phyloP scores from a whole-genome alignment of 352 stramenopile species.

The Phytophthora tentaculata region DNA sequence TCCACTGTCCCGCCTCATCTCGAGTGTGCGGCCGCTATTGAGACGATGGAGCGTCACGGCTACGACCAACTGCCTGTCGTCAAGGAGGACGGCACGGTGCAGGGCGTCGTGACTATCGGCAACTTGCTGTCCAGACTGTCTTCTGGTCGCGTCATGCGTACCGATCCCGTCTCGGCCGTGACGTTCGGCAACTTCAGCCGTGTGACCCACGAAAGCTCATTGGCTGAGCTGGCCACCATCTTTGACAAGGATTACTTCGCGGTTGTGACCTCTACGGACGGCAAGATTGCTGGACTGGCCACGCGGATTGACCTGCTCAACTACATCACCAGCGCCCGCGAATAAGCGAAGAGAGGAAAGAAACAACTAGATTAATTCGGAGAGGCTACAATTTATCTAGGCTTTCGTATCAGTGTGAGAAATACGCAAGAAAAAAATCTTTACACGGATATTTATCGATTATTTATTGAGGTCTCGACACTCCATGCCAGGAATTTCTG shows the following conservation, averaged over 20 bases:
- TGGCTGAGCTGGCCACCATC: constrained; percentile 91
- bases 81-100: constrained; percentile 70
- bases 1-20: constrained; percentile 87
- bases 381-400: constrained; percentile 8
- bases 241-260: constrained; percentile 97
- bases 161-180: constrained; percentile 84
- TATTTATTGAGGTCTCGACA: constrained; percentile 5
- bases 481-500: constrained; percentile 8
- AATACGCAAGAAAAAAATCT: no score
- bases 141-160: constrained; percentile 79
- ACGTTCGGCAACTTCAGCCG: constrained; percentile 96
- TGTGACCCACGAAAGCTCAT: constrained; percentile 85
- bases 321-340: constrained; percentile 83
- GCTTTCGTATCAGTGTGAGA: not conserved
- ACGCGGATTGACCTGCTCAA: constrained; percentile 97
- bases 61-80: constrained; percentile 84
- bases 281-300: constrained; percentile 91
- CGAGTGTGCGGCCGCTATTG: constrained; percentile 92
- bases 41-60: constrained; percentile 92
- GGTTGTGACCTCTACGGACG: constrained; percentile 82
- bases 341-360: constrained; percentile 6
- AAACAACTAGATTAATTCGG: constrained; percentile 3
- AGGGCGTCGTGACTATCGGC: constrained; percentile 96
- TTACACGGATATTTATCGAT: not conserved
- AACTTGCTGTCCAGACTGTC: constrained; percentile 94